phyloP scores from a whole-genome alignment of 1,139 yeast genomes.

The Geotrichum fermentans region DNA sequence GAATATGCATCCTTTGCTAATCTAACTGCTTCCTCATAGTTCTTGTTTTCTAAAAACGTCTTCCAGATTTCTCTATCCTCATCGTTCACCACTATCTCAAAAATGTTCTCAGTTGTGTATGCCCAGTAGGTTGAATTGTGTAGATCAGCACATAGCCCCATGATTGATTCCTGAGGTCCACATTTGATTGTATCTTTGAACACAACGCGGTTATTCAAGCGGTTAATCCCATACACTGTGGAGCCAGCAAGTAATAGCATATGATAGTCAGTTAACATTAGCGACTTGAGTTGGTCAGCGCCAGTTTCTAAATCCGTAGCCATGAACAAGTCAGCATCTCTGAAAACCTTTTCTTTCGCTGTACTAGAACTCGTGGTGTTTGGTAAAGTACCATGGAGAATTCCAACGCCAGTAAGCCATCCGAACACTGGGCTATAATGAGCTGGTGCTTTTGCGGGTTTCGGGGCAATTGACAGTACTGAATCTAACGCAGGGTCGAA shows the following conservation, averaged over 20 bases:
- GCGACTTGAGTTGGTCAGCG: conserved; percentile 33
- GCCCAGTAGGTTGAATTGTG: conserved; percentile 56
- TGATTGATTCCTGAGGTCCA: conserved; percentile 41
- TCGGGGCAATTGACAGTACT: conserved; percentile 22
- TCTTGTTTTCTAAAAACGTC: conserved; percentile 55
- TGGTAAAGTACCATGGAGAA: conserved; percentile 24
- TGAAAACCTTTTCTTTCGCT: conserved; percentile 26
- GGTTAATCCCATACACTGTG: conserved; percentile 44
- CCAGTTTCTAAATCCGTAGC: conserved; percentile 30
- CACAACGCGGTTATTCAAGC: conserved; percentile 46
- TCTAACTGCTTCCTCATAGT: conserved; percentile 64
- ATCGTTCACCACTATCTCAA: conserved; percentile 63
- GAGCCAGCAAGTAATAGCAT: conserved; percentile 45
- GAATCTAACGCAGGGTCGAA: conserved; percentile 26
- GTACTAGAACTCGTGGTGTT: conserved; percentile 20
- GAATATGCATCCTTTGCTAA: conserved; percentile 44
- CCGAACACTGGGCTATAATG: conserved; percentile 36
- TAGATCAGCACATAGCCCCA: conserved; percentile 61
- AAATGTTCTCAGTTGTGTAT: conserved; percentile 48
- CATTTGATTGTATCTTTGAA: conserved; percentile 41
- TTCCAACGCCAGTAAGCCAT: conserved; percentile 46
- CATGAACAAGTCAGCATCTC: conserved; percentile 40
- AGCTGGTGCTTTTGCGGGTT: conserved; percentile 23
- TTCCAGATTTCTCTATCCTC: conserved; percentile 78
- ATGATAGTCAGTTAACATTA: conserved; percentile 51